A percentile compares a stretch with the other conserved stretches of the same genome.
phyloP scores from a whole-genome alignment of 2,329 filamentous ascomycete genomes.

The Chrysoporthe puriensis region DNA sequence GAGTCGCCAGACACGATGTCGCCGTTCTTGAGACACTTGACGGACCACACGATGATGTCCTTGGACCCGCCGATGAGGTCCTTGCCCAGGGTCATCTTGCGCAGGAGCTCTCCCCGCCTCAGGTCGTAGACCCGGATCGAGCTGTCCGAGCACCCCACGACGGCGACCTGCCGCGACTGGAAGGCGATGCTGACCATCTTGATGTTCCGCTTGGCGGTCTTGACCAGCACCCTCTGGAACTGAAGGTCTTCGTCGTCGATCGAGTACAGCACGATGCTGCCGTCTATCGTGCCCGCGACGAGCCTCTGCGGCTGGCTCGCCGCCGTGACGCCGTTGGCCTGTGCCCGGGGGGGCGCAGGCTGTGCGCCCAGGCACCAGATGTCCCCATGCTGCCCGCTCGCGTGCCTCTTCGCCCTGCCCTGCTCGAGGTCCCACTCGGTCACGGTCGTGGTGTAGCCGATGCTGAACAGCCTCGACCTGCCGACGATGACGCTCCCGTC shows the following conservation, averaged over 20 bases:
- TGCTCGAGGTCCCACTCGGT: constrained; percentile 93
- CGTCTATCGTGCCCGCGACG: constrained; percentile 86
- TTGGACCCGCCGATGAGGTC: constrained; percentile 77
- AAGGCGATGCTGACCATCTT: constrained; percentile 91
- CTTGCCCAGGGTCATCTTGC: constrained; percentile 84
- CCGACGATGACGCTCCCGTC: constrained; percentile 68
- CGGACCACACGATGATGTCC: constrained; percentile 89
- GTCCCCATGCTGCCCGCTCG: constrained; percentile 90
- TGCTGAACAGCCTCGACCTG: constrained; percentile 87
- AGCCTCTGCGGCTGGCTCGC: constrained; percentile 55
- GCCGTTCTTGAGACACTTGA: constrained; percentile 84
- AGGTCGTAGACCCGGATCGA: constrained; percentile 92
- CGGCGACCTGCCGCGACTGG: constrained; percentile 78
- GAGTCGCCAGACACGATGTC: constrained; percentile 96
- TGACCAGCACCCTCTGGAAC: constrained; percentile 75
- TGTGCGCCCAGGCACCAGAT: constrained; percentile 96
- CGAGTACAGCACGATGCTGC: constrained; percentile 83
- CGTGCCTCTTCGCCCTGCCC: constrained; percentile 77
- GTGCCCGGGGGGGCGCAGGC: constrained; percentile 55
- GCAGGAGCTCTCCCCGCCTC: constrained; percentile 72
- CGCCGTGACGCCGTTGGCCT: constrained; percentile 32
- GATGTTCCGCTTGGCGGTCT: constrained; percentile 80
- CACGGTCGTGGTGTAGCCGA: constrained; percentile 88
- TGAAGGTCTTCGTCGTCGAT: constrained; percentile 82
- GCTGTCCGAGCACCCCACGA: constrained; percentile 95